Evolutionary conservation across 2,329 filamentous ascomycete genomes (phyloP).

Genomic region (Fusarium pseudocircinatum): DNA sequence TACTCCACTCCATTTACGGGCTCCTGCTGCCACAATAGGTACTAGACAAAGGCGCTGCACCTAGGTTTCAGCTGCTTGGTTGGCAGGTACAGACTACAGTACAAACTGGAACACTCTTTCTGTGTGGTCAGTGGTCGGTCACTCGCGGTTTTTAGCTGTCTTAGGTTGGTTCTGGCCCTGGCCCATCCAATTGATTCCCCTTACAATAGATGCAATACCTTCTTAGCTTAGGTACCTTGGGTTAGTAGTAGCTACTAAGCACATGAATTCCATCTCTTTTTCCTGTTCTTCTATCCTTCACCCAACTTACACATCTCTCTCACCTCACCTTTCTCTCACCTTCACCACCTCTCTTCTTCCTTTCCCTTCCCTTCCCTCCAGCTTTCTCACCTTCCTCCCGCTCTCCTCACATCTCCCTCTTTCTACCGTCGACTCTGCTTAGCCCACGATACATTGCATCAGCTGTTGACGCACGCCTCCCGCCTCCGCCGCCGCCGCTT

Average conservation of each 20-base stretch:
- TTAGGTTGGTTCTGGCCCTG: constrained; percentile 27
- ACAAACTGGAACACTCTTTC: constrained; percentile 7
- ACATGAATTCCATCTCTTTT: constrained; percentile 31
- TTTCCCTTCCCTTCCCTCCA: constrained; percentile 33
- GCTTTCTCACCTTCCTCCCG: constrained; percentile 38
- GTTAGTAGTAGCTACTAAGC: not conserved
- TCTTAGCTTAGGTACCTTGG: not conserved
- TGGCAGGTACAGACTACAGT: constrained; percentile 15
- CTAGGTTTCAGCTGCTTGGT: not conserved
- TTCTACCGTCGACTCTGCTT: constrained; percentile 28
- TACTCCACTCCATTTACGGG: constrained; percentile 12
- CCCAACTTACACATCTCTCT: constrained; percentile 39
- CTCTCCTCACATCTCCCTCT: constrained; percentile 41
- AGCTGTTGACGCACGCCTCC: constrained; percentile 35
- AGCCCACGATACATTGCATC: constrained; percentile 5
- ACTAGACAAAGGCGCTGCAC: constrained; percentile 6
- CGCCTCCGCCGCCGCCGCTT: constrained; percentile 4
- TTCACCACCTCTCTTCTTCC: constrained; percentile 41
- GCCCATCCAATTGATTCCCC: not conserved
- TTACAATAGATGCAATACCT: not conserved
- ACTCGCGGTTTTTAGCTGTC: constrained; percentile 12
- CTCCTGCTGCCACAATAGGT: constrained; percentile 9
- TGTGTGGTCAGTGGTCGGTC: constrained; percentile 20
- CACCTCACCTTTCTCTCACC: constrained; percentile 43
- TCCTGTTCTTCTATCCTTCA: constrained; percentile 33